These are phyloP conservation scores for Thalassiosira sp. DNA, from an alignment of 352 stramenopile genomes.

Conservation along the genomic window DNA sequence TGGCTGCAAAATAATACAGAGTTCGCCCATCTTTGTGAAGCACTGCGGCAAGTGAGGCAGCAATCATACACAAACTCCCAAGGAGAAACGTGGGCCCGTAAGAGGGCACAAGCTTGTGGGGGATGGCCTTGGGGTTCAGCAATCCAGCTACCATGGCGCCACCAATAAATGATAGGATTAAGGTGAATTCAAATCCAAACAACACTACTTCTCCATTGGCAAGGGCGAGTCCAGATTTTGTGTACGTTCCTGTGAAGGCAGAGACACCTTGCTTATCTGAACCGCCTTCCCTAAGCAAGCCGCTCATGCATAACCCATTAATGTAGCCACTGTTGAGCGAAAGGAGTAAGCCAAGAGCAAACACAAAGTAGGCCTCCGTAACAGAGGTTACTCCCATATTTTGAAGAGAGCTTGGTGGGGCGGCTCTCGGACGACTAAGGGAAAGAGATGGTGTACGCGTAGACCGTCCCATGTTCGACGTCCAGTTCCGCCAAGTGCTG, in stretches of 20 bases:
- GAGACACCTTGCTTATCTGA: slow-evolving; percentile 40
- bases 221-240: slow-evolving; percentile 56
- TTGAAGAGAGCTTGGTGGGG: background rate
- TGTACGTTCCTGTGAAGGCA: slow-evolving; percentile 67
- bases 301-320: slow-evolving; percentile 63
- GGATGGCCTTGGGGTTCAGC: slow-evolving; percentile 56
- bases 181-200: slow-evolving; percentile 50
- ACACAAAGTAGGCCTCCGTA: slow-evolving; percentile 40
- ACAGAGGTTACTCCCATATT: slow-evolving; percentile 25
- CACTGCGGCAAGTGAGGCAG: slow-evolving; percentile 17
- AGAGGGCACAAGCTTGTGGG: slow-evolving; percentile 49
- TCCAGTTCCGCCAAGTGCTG: background rate
- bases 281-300: slow-evolving; percentile 31
- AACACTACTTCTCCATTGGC: slow-evolving; percentile 23
- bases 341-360: slow-evolving; percentile 49
- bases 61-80: slow-evolving; percentile 31
- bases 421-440: too few species aligned
- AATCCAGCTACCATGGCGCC: slow-evolving; percentile 52
- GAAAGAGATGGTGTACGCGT: too few species aligned
- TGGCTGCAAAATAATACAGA: slow-evolving; percentile 54
- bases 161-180: slow-evolving; percentile 63
- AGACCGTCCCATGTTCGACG: too few species aligned
- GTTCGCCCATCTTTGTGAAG: slow-evolving; percentile 2
- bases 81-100: slow-evolving; percentile 53
- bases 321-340: slow-evolving; percentile 72